These are phyloP conservation scores for Neckera pumila DNA, from an alignment of 225 moss, liverwort and hornwort species.

Conservation along the genomic window DNA sequence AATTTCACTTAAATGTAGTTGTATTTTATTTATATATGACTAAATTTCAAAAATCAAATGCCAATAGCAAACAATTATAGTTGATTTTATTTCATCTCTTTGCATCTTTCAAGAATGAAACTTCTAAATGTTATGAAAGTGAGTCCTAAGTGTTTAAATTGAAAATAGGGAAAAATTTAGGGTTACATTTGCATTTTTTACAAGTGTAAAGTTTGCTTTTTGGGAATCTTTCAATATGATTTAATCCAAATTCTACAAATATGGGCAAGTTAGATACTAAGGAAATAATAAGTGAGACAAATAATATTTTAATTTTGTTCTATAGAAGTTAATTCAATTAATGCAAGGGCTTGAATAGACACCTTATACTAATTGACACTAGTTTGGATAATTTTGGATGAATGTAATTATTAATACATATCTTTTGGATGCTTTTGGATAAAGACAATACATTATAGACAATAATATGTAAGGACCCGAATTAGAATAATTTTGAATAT, in stretches of 20 bases:
- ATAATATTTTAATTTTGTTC: not conserved
- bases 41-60: not conserved
- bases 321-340: too few species aligned
- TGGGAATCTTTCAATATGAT: not conserved
- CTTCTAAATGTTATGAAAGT: not conserved
- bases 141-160: not conserved
- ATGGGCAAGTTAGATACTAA: not conserved
- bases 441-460: not conserved
- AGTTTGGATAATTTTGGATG: not conserved
- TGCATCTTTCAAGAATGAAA: not conserved
- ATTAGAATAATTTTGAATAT: not conserved
- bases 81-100: not conserved
- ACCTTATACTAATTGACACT: too few species aligned
- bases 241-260: not conserved
- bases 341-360: not conserved
- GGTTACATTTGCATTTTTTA: fast-evolving
- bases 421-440: not conserved
- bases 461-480: not conserved
- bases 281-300: not conserved
- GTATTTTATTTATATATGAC: fast-evolving
- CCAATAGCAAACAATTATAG: too few species aligned
- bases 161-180: fast-evolving
- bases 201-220: too few species aligned
- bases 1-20: not conserved
- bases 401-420: not conserved